Evolutionary conservation across 2,329 filamentous ascomycete genomes (phyloP).

Genomic region (Bipolaris oryzae): DNA sequence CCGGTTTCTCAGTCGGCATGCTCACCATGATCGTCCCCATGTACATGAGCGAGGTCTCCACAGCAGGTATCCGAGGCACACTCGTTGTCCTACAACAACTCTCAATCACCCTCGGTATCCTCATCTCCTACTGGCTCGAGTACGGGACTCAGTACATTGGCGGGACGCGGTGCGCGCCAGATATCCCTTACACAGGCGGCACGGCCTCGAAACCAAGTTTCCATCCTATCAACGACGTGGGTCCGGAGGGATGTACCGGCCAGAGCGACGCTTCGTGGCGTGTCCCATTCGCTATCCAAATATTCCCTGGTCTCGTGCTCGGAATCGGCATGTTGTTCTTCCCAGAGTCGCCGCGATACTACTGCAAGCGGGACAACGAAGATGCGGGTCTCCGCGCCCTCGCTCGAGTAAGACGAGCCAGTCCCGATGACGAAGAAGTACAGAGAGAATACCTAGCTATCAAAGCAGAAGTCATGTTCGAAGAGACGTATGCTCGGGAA

Average conservation of each 20-base stretch:
- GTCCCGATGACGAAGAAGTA: slow-evolving; percentile 59
- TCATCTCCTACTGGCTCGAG: slow-evolving; percentile 30
- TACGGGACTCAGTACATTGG: slow-evolving; percentile 31
- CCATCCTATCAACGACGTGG: slow-evolving; percentile 32
- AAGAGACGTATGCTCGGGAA: slow-evolving; percentile 52
- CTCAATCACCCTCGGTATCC: slow-evolving; percentile 28
- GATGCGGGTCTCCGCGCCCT: slow-evolving; percentile 56
- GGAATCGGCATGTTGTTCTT: slow-evolving; percentile 60
- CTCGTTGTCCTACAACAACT: slow-evolving; percentile 30
- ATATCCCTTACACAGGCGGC: slow-evolving; percentile 55
- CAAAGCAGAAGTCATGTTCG: slow-evolving; percentile 59
- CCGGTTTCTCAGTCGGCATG: slow-evolving; percentile 30
- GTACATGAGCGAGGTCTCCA: slow-evolving; percentile 33
- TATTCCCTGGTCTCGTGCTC: slow-evolving; percentile 78
- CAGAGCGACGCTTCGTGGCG: slow-evolving; percentile 55
- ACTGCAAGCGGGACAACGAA: slow-evolving; percentile 44
- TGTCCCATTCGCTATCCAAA: slow-evolving; percentile 79
- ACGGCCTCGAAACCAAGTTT: slow-evolving; percentile 49
- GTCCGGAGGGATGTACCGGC: slow-evolving; percentile 27
- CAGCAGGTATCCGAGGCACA: slow-evolving; percentile 27
- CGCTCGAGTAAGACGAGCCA: slow-evolving; percentile 52
- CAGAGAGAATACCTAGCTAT: slow-evolving; percentile 67
- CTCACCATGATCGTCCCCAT: slow-evolving; percentile 32
- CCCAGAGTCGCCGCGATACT: slow-evolving; percentile 35
- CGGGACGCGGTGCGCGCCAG: slow-evolving; percentile 53